These are phyloP conservation scores for Nakazawaea populi DNA, from an alignment of 805 yeast genomes.

Conservation along the genomic window DNA sequence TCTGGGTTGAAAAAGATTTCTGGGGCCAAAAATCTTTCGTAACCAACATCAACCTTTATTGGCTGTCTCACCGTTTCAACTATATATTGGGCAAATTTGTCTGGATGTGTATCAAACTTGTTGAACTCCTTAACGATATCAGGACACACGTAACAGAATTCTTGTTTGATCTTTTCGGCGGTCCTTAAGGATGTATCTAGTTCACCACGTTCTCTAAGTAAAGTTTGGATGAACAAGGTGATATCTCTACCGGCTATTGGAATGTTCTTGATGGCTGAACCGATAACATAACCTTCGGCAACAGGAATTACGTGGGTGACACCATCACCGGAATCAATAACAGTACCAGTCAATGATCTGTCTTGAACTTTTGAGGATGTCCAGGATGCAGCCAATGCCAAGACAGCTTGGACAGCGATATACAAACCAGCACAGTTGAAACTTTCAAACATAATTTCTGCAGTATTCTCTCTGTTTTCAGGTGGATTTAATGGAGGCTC, in stretches of 20 bases:
- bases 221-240: slow-evolving; percentile 85
- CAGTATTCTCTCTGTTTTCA: slow-evolving; percentile 96
- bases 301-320: slow-evolving; percentile 99
- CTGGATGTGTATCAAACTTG: slow-evolving; percentile 91
- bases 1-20: slow-evolving; percentile 98
- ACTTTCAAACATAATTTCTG: slow-evolving; percentile 98
- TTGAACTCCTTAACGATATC: slow-evolving; percentile 95
- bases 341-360: slow-evolving; percentile 96
- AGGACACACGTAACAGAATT: slow-evolving; percentile 95
- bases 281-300: slow-evolving; percentile 98
- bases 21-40: slow-evolving; percentile 97
- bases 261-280: slow-evolving; percentile 92
- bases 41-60: slow-evolving; percentile 81
- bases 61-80: slow-evolving; percentile 58
- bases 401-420: slow-evolving; percentile 98
- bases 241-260: slow-evolving; percentile 99
- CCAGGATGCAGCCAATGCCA: slow-evolving; percentile 99
- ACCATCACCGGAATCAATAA: slow-evolving; percentile 98
- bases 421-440: slow-evolving; percentile 98
- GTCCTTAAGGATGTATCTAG: slow-evolving; percentile 88
- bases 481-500: slow-evolving; percentile 99
- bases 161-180: slow-evolving; percentile 95
- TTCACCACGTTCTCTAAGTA: slow-evolving; percentile 96
- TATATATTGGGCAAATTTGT: slow-evolving; percentile 86
- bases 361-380: slow-evolving; percentile 93